Evolutionary conservation across 371 early-diverging fungal genomes (phyloP).

Genomic region (Apophysomyces ossiformis): DNA sequence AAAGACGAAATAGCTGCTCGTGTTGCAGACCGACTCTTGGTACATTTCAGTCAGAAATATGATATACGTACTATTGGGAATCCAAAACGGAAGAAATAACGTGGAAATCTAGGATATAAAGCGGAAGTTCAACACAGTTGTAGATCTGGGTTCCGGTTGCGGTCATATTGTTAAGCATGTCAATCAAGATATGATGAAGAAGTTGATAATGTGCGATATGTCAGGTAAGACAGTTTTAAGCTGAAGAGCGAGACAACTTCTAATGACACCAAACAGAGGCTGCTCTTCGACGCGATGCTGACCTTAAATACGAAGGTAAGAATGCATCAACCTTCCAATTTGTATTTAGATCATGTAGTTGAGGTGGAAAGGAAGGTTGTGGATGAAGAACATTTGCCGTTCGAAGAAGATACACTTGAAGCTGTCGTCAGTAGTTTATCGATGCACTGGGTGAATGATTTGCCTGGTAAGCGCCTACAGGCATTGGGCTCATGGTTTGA

Average conservation of each 20-base stretch:
- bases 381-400: slow-evolving; percentile 84
- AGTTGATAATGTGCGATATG: slow-evolving; percentile 86
- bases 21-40: slow-evolving; percentile 87
- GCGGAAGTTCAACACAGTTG: slow-evolving; percentile 78
- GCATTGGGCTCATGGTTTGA: not conserved
- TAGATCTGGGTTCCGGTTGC: slow-evolving; percentile 90
- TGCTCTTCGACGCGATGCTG: slow-evolving; percentile 70
- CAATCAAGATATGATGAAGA: slow-evolving; percentile 80
- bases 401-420: slow-evolving; percentile 83
- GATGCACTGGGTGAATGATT: slow-evolving; percentile 96
- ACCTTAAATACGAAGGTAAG: slow-evolving; percentile 65
- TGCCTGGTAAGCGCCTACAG: slow-evolving; percentile 65
- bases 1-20: slow-evolving; percentile 90
- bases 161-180: slow-evolving; percentile 87
- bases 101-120: slow-evolving; percentile 65
- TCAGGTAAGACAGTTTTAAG: slow-evolving; percentile 52
- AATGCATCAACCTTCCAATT: slow-evolving; percentile 17
- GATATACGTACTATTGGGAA: not conserved
- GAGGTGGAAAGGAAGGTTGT: slow-evolving; percentile 77
- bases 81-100: no score
- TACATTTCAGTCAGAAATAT: slow-evolving; percentile 19
- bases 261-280: slow-evolving; percentile 44
- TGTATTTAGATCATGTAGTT: slow-evolving; percentile 42
- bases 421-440: slow-evolving; percentile 85
- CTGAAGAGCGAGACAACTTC: not conserved